Percentiles rank a stretch among this genome's conserved stretches.
These are phyloP conservation scores for Wickerhamiella parazyma DNA, from an alignment of 805 yeast species.

Conservation along the genomic window DNA sequence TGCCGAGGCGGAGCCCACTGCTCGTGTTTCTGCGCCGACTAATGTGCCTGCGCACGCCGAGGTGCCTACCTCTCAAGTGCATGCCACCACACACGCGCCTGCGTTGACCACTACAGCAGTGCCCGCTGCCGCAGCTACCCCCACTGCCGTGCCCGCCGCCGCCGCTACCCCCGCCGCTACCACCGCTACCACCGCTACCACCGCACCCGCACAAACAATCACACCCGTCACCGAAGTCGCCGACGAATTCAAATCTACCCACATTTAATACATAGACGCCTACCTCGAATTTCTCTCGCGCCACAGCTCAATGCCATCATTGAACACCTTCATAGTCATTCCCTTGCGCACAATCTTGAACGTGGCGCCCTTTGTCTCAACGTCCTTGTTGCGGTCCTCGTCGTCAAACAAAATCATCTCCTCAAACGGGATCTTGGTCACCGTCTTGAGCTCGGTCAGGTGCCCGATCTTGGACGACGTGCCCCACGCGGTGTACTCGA, in stretches of 20 bases:
- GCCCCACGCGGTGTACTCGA: slow-evolving; percentile 31
- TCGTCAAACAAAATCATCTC: slow-evolving; percentile 67
- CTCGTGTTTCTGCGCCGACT: too few relatives aligned
- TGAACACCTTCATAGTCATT: slow-evolving; percentile 11
- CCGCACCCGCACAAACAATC: not conserved
- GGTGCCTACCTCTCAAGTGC: too few relatives aligned
- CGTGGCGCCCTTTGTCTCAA: slow-evolving; percentile 47
- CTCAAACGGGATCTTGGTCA: slow-evolving; percentile 32
- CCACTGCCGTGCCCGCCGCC: slow-evolving; percentile 1
- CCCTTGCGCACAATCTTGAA: slow-evolving; percentile 54
- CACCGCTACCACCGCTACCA: not conserved
- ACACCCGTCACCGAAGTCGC: not conserved
- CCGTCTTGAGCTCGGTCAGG: slow-evolving; percentile 36
- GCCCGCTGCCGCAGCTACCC: slow-evolving; percentile 2
- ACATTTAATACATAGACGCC: not conserved
- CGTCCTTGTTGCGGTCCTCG: slow-evolving; percentile 66
- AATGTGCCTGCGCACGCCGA: too few relatives aligned
- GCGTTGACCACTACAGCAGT: too few relatives aligned
- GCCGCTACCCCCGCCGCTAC: slow-evolving; percentile 1
- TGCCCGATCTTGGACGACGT: slow-evolving; percentile 41
- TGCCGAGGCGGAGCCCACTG: too few relatives aligned
- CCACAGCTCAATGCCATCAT: slow-evolving; percentile 18
- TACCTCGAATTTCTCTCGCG: slow-evolving; percentile 6
- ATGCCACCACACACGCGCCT: too few relatives aligned
- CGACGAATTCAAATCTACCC: not conserved